Conservation (phyloP, 1,284 basidiomycete genomes). For the Fomitiporia mediterranea region DNA sequence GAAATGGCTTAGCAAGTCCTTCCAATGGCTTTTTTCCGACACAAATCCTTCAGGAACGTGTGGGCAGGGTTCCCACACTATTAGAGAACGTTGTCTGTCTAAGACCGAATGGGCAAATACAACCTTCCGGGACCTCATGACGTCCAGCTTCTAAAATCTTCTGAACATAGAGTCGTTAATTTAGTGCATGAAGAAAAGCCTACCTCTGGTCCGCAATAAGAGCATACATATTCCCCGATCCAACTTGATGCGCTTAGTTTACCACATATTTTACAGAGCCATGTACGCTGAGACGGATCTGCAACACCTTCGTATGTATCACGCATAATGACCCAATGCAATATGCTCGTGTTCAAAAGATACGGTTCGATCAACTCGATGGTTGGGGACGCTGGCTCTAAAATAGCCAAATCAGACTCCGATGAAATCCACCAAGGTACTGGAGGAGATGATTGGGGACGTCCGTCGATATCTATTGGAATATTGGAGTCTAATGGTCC, state of each 20-base stretch:
- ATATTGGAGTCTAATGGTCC: not conserved
- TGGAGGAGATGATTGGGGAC: not conserved
- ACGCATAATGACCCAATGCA: not conserved
- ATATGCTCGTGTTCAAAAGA: not conserved
- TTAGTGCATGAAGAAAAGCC: not conserved
- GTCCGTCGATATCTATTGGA: not conserved
- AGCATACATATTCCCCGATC: conserved; percentile 5
- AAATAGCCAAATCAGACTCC: not conserved
- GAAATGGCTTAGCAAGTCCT: not conserved
- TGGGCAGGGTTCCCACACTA: conserved; percentile 5
- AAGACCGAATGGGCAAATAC: not conserved
- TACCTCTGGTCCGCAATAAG: not conserved
- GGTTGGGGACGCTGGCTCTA: not conserved
- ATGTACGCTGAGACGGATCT: not conserved
- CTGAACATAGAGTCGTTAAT: not conserved
- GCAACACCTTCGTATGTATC: not conserved
- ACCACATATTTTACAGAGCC: conserved; percentile 10
- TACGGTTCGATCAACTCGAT: not conserved
- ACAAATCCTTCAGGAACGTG: not conserved
- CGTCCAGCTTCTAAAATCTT: not conserved
- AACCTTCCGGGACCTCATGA: not conserved
- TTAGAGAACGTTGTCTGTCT: not conserved
- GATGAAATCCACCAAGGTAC: conserved; percentile 7
- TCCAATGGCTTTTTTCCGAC: not conserved
- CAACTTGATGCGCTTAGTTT: conserved; percentile 6